Evolutionary conservation across 352 stramenopile species (phyloP), one percentile per base, ranked within the genome.

Genomic region (Aphanomyces euteiches): DNA sequence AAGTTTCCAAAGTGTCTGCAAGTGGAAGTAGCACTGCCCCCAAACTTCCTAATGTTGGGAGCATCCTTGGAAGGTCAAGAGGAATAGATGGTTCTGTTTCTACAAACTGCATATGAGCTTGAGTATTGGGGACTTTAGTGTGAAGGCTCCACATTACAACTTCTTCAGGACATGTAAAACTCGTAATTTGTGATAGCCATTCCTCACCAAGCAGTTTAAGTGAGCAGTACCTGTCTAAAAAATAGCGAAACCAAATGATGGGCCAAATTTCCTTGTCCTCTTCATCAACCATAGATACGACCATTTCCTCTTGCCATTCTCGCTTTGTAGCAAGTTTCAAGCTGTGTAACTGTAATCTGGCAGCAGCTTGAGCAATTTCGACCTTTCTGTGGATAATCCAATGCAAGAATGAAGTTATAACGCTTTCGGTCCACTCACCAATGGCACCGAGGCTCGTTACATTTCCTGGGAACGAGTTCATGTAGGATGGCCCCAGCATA

Each of bases 361-460:
- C 77, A 4, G 84, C 72, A 21, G 78, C 78, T 41, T 78, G 72
- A 2, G 53, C 57, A 2, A 90, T 78, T 56, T 92, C 82, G 3
- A 93, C 82, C 6, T 77, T 79, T 3, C 83, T 75, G 28, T 87
- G 77, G 8, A 81, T 83, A 38, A 82, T 76, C 28, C 83, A 77
- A 67, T 88, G 75, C 36, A 93, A 68, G 41, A 89, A 78, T 5
- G 74, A 75, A 13, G 75, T 88, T 28, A 85, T 76, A 40, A 89
- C 78, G 0, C 83, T 82, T 72, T 93, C 86, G 0, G 83, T 77
- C 80, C 84, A 93, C 69, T 91, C 80, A 17, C 84, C 78, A 15
- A 87, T 78, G 6, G 82, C 80, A 4, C 83, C 79, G 72, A 90
- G 92, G 37, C 43, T 45, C 4, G n/a, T 64, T 2, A 77, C 72